Conservation (phyloP, 352 stramenopile species). For the Pythium utonaiense region DNA sequence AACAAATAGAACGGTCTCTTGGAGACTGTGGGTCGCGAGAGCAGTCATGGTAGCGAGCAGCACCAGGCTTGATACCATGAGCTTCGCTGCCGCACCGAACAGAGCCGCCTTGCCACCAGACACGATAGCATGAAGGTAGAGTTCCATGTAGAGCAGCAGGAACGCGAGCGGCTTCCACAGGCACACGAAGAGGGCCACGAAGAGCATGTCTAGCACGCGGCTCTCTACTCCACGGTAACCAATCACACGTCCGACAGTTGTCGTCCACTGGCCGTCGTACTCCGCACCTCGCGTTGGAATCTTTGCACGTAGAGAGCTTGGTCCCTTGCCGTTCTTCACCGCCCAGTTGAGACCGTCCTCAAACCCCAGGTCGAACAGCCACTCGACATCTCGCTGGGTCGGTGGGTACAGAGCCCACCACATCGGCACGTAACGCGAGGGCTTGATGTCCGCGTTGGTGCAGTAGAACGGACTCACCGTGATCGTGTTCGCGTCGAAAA, state of each 20-base stretch:
- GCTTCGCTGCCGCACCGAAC: constrained; percentile 62
- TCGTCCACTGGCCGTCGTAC: constrained; percentile 61
- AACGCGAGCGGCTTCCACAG: constrained; percentile 81
- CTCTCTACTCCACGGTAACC: constrained; percentile 71
- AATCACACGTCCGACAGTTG: constrained; percentile 68
- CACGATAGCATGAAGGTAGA: constrained; percentile 70
- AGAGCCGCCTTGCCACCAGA: constrained; percentile 66
- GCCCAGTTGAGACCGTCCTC: constrained; percentile 75
- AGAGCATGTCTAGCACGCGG: constrained; percentile 65
- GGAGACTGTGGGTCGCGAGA: constrained; percentile 48
- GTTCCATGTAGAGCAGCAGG: constrained; percentile 73
- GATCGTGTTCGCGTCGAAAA: constrained; percentile 67
- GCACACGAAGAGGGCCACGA: constrained; percentile 69
- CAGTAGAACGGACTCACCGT: constrained; percentile 87
- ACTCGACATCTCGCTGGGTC: constrained; percentile 61
- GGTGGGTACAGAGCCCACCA: constrained; percentile 83
- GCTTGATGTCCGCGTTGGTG: constrained; percentile 85
- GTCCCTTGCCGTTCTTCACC: constrained; percentile 35
- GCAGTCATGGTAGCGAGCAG: constrained; percentile 42
- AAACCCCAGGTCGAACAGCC: constrained; percentile 85
- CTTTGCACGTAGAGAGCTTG: constrained; percentile 30
- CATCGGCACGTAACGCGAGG: constrained; percentile 87
- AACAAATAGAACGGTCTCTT: constrained; percentile 59
- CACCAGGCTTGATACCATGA: constrained; percentile 59
- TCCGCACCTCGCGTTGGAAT: constrained; percentile 52